These are phyloP conservation scores for Pseudocercospora fuligena DNA, from an alignment of 2,329 filamentous ascomycete genomes.

Conservation along the genomic window DNA sequence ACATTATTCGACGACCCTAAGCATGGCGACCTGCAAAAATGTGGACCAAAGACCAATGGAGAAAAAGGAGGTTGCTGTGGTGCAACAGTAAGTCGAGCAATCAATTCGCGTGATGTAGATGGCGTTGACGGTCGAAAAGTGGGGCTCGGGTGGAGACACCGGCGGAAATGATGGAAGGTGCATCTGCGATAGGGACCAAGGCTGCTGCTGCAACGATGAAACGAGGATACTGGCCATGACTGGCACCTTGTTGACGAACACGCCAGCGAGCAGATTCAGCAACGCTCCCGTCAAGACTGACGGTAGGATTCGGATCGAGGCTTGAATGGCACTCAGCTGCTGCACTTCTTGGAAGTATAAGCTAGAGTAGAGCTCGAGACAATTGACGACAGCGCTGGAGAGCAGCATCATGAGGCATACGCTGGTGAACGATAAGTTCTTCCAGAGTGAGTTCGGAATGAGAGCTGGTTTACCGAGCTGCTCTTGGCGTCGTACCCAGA, in stretches of 20 bases:
- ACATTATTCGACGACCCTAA: too few relatives aligned
- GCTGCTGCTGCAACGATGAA: neutral
- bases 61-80: too few relatives aligned
- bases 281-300: conserved; percentile 53
- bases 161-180: too few relatives aligned
- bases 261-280: conserved; percentile 39
- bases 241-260: conserved; percentile 27
- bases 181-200: too few relatives aligned
- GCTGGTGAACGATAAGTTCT: conserved; percentile 59
- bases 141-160: too few relatives aligned
- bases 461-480: conserved; percentile 56
- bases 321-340: conserved; percentile 24
- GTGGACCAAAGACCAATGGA: too few relatives aligned
- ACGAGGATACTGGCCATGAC: conserved; percentile 7
- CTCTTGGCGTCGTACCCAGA: conserved; percentile 60
- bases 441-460: conserved; percentile 68
- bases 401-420: conserved; percentile 56
- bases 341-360: conserved; percentile 35
- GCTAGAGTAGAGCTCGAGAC: conserved; percentile 35
- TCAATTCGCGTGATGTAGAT: too few relatives aligned
- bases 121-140: too few relatives aligned
- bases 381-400: conserved; percentile 46
- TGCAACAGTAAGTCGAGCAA: too few relatives aligned
- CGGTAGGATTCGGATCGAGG: conserved; percentile 49
- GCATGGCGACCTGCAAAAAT: too few relatives aligned